Percentiles rank a stretch among this genome's conserved stretches.
These are phyloP conservation scores for Sporodiniella umbellata DNA, from an alignment of 371 early-diverging fungal species.

Conservation along the genomic window DNA sequence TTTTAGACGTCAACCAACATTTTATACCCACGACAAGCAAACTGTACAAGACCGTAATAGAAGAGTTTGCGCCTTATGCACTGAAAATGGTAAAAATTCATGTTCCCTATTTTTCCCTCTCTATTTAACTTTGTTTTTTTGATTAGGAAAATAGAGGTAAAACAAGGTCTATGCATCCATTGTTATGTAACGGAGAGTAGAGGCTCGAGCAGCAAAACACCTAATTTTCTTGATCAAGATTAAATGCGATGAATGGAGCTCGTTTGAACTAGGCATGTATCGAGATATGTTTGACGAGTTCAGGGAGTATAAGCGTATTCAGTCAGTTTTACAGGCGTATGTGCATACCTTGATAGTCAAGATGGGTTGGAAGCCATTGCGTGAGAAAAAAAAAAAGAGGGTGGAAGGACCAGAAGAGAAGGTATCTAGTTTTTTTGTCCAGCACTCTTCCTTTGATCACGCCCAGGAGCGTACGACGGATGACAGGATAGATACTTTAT, in stretches of 20 bases:
- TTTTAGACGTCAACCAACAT: slow-evolving; percentile 50
- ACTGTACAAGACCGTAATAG: slow-evolving; percentile 38
- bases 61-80: slow-evolving; percentile 28
- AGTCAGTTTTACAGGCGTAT: neutral
- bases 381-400: no score
- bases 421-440: no score
- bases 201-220: slow-evolving; percentile 26
- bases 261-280: slow-evolving; percentile 40
- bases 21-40: slow-evolving; percentile 27
- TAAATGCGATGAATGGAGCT: slow-evolving; percentile 28
- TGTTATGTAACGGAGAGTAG: neutral
- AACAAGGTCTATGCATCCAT: slow-evolving; percentile 5
- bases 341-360: no score
- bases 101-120: no score
- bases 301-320: neutral
- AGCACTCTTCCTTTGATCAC: no score
- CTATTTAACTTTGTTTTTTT: neutral
- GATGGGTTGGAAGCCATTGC: no score
- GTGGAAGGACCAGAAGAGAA: no score
- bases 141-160: slow-evolving; percentile 11
- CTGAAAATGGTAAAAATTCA: neutral
- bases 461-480: no score
- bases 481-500: slow-evolving; percentile 11
- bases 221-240: slow-evolving; percentile 56
- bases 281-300: slow-evolving; percentile 15